A percentile compares a stretch with the other conserved stretches of the same genome.
These are phyloP conservation scores for Plantago elongata DNA, from an alignment of 257 asterid species.

Conservation along the genomic window DNA sequence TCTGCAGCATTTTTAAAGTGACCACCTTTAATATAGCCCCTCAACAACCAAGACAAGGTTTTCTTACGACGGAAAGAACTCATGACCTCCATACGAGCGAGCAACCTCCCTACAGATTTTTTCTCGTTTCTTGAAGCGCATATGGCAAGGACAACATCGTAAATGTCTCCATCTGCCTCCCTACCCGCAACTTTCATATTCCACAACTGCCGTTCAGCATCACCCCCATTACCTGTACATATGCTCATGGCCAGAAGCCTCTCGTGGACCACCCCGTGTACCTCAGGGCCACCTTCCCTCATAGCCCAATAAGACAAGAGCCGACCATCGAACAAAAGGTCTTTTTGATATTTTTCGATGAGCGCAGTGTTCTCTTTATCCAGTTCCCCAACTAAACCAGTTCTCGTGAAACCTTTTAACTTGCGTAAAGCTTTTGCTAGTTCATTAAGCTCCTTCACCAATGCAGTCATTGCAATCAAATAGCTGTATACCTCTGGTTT, in stretches of 20 bases:
- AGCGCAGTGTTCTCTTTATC: constrained; percentile 42
- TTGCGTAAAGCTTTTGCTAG: constrained; percentile 78
- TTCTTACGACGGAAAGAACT: constrained; percentile 57
- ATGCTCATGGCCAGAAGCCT: constrained; percentile 85
- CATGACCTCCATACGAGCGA: constrained; percentile 51
- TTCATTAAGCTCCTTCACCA: constrained; percentile 87
- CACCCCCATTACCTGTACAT: constrained; percentile 75
- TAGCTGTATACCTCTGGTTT: constrained; percentile 90
- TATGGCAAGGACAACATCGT: constrained; percentile 82
- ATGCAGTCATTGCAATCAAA: constrained; percentile 86
- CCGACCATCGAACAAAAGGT: constrained; percentile 54
- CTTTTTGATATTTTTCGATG: constrained; percentile 55
- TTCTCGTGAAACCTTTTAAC: constrained; percentile 53
- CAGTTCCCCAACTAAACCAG: constrained; percentile 58
- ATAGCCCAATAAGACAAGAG: constrained; percentile 56
- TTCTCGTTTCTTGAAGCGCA: constrained; percentile 80
- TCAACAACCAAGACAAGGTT: constrained; percentile 74
- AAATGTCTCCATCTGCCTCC: constrained; percentile 70
- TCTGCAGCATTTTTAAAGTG: constrained; percentile 81
- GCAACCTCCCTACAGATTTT: constrained; percentile 54
- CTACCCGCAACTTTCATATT: constrained; percentile 73
- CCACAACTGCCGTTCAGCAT: constrained; percentile 89
- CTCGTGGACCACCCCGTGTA: constrained; percentile 64
- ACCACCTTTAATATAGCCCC: constrained; percentile 93
- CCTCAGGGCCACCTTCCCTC: constrained; percentile 59